A percentile compares a stretch with the other conserved stretches of the same genome.
These are phyloP conservation scores for Plasmodium gonderi DNA, from an alignment of 169 alveolate species.

Conservation along the genomic window DNA sequence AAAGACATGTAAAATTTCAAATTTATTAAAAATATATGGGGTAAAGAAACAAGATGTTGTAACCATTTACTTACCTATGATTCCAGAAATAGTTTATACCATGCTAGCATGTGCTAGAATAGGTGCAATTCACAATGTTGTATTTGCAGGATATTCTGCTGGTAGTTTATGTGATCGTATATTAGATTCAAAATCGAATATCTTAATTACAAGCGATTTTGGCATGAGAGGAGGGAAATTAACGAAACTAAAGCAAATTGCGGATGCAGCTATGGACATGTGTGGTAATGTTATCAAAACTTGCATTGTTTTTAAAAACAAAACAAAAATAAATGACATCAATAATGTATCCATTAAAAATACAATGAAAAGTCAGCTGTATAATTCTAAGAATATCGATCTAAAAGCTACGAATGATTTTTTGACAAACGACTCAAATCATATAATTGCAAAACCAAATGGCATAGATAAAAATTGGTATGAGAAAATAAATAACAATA, in stretches of 20 bases:
- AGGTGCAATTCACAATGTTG: slow-evolving; percentile 97
- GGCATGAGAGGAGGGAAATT: slow-evolving; percentile 93
- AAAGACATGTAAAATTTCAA: slow-evolving; percentile 91
- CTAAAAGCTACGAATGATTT: neutral
- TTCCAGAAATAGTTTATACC: slow-evolving; percentile 92
- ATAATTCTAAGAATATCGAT: slow-evolving; percentile 1
- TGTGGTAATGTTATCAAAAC: slow-evolving; percentile 80
- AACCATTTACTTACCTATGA: slow-evolving; percentile 97
- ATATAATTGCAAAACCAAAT: neutral
- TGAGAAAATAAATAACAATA: neutral
- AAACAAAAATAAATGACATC: slow-evolving; percentile 46
- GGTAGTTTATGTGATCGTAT: slow-evolving; percentile 93
- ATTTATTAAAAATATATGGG: slow-evolving; percentile 92
- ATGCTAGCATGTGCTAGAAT: slow-evolving; percentile 97
- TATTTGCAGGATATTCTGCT: slow-evolving; percentile 98
- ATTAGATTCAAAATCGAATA: slow-evolving; percentile 88
- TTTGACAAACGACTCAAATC: neutral
- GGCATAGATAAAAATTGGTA: neutral
- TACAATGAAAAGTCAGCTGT: slow-evolving; percentile 18
- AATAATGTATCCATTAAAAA: neutral
- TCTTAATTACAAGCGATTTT: slow-evolving; percentile 91
- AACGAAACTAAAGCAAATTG: slow-evolving; percentile 86
- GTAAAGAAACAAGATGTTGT: slow-evolving; percentile 95
- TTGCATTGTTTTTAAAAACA: slow-evolving; percentile 86
- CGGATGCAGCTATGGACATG: slow-evolving; percentile 89